Evolutionary conservation across 352 stramenopile genomes (phyloP), one percentile per base, ranked within the genome.

Genomic region (Phytophthora colocasiae): DNA sequence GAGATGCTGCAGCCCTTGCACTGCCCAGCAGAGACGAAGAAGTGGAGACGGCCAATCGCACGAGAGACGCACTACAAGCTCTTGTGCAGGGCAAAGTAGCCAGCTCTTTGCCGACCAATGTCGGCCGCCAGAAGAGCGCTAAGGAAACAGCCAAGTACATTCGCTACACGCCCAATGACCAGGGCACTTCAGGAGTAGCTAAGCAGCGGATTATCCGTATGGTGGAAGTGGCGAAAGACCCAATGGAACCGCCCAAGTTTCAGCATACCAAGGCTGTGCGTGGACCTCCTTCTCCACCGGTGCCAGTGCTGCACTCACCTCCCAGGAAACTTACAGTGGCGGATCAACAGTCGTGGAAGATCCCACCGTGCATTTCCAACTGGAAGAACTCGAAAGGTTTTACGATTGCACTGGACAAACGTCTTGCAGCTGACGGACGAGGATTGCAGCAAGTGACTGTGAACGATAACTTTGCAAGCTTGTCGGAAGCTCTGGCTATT

Each of bases 301-400:
- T 90, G 75, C 98, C 69, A 57, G 98, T 86, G 66, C 71, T 97
- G 63, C 92, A 98, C 67, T 99, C 71, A 70, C 98, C 90, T 67
- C 95, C 73, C 60, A 95, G 78, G 69, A 97, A 98, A 70, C 68
- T 98, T 19, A 98, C 93, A 14, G 91, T 98, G 15, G 71, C 93
- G 27, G 96, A 98, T 66, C 92, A 98, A 75, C 88, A 98, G 75
- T 92, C 92, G 63, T 99, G 98, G 98, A 99, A 99, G 84, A 98
- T 99, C 63, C 98, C 98, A 17, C 97, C 98, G 11, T 98, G 97
- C 71, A 98, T 99, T 63, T 99, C 96, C 31, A 99, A 99, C 77
- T 99, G 97, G 98, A 99, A 99, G 73, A 99, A 99, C 85, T 93
- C 93, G 0, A 96, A 97, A 47, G 98, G 98, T 0, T 99, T 99